Evolutionary conservation across 768 basidiomycete genomes (phyloP).

Genomic region (Auricularia heimuer): DNA sequence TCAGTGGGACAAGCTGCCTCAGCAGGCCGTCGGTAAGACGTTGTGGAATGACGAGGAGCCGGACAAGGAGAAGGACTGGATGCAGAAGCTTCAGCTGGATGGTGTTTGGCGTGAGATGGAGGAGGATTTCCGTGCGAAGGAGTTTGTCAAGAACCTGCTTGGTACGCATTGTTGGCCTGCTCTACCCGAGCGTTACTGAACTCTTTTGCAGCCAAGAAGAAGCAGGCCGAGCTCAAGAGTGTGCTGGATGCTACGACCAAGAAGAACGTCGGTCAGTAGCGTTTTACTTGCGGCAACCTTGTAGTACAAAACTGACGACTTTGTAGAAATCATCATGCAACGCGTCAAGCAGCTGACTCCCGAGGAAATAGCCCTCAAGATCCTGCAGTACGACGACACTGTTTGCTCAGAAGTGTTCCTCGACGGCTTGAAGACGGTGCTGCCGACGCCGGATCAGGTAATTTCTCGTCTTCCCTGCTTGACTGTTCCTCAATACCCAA

Average conservation of each 20-base stretch:
- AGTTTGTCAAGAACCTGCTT: constrained; percentile 83
- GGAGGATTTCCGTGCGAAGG: constrained; percentile 94
- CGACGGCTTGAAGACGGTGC: constrained; percentile 73
- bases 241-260: constrained; percentile 86
- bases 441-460: constrained; percentile 81
- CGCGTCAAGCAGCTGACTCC: constrained; percentile 75
- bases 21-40: constrained; percentile 74
- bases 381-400: constrained; percentile 78
- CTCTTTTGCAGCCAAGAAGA: constrained; percentile 53
- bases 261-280: constrained; percentile 78
- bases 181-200: neutral
- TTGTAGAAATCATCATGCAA: constrained; percentile 82
- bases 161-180: constrained; percentile 34
- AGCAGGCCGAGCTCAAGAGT: constrained; percentile 81
- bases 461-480: too few species aligned
- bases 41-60: constrained; percentile 70
- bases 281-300: neutral
- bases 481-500: constrained; percentile 24
- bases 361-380: constrained; percentile 74
- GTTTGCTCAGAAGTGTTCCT: constrained; percentile 85
- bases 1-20: constrained; percentile 97
- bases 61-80: constrained; percentile 67
- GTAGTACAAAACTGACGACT: neutral
- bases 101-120: constrained; percentile 96
- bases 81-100: constrained; percentile 70